Conservation (phyloP, 495 filamentous ascomycete species). For the Penicillium riverlandense region DNA sequence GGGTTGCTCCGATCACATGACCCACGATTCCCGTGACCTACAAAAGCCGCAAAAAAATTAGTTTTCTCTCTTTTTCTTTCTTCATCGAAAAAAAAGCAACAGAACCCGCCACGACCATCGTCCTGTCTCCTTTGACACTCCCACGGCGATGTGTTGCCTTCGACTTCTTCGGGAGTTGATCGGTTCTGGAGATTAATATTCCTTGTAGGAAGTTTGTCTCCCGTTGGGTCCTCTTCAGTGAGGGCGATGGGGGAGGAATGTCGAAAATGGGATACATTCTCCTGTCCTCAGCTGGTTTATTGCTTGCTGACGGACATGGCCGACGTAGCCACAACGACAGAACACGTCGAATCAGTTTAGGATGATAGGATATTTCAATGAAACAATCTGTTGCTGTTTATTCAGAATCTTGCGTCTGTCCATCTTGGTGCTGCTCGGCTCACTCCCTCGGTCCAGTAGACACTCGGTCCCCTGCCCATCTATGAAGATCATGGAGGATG, state of each 20-base stretch:
- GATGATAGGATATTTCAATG: no score
- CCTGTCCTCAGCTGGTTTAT: constrained; percentile 1
- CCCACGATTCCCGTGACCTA: constrained; percentile 6
- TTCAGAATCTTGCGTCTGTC: no score
- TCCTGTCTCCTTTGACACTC: constrained; percentile 31
- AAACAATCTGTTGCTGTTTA: no score
- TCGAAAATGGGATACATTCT: constrained; percentile 59
- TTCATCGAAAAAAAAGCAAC: constrained; percentile 52
- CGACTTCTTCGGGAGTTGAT: constrained; percentile 32
- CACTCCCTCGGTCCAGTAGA: no score
- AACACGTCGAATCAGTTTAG: no score
- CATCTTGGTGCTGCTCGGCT: no score
- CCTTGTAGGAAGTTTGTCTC: constrained; percentile 60
- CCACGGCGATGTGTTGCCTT: constrained; percentile 60
- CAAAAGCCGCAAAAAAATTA: constrained; percentile 14
- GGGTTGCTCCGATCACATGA: constrained; percentile 23
- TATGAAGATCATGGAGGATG: no score
- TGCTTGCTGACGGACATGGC: no score
- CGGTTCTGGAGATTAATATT: constrained; percentile 52
- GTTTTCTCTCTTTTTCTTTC: constrained; percentile 29
- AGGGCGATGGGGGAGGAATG: constrained; percentile 59
- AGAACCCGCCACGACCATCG: constrained; percentile 61
- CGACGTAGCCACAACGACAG: no score
- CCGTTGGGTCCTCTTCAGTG: constrained; percentile 58
- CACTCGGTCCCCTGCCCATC: no score